Base-by-base conservation (phyloP, 345 rosid species). In the Salix brachista region DNA sequence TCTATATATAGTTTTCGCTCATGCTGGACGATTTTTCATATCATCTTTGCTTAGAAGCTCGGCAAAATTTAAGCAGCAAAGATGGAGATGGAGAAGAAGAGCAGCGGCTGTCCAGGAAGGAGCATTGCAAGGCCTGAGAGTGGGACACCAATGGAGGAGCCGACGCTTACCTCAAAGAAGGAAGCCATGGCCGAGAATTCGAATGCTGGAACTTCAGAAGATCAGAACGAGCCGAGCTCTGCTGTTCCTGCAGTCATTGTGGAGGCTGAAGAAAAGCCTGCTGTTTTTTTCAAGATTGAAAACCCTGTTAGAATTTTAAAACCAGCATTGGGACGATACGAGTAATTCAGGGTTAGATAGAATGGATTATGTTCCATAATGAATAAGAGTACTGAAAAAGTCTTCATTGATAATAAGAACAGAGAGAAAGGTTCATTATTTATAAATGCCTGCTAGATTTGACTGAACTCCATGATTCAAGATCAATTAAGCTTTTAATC, bases 401-500 rank as follows among this genome's bases (percentile, higher is more conserved):
- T 32, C 34, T 32, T 32, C 34, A 32, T 32, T 32, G 34, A 32
- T 32, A 4, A 32, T 32, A 32, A 32, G 34, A 32, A 32, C 34
- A 4, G 34, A 32, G 34, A 32, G 34, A 32, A 32, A 32, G 34
- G 34, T 32, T 32, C 5, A 32, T 32, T 32, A 39, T 39, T 0
- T 34, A 34, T 34, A 34, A 34, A 34, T 34, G 37, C 44, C 44
- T 41, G 44, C 13, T 41, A 41, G 44, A 41, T 41, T 90, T 89
- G 65, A 93, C 93, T 3, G 97, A 88, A 81, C 90, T 92, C 88
- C 70, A 77, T 9, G 91, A 92, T 73, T 92, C 92, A 71, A 89
- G 85, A 67, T 54, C 69, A 36, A 85, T 41, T 82, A 25, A 90
- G 87, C 85, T 90, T 93, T 70, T 73, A 34, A 34, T 34, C 6